Conservation (phyloP, 768 basidiomycete genomes). For the Hygrophorus pudorinus region DNA sequence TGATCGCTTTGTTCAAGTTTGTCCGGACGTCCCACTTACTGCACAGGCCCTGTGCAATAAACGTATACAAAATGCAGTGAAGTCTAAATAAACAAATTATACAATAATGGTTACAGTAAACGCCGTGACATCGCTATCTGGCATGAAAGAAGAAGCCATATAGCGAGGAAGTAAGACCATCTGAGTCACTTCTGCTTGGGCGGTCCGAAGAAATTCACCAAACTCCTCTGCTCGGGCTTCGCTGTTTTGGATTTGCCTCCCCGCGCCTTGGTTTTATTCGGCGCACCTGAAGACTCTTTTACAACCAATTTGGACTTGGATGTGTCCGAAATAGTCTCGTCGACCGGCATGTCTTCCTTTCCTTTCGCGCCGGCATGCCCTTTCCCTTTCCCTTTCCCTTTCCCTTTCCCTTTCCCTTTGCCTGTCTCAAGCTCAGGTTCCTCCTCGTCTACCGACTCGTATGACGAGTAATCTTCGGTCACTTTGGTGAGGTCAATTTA, state of each 20-base stretch:
- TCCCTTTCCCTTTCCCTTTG: conserved; percentile 16
- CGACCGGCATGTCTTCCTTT: neutral
- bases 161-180: neutral
- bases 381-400: conserved; percentile 11
- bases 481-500: conserved; percentile 27
- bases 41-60: too few relatives aligned
- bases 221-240: conserved; percentile 3
- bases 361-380: neutral
- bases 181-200: conserved; percentile 2
- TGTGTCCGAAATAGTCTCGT: neutral
- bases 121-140: too few relatives aligned
- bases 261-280: neutral
- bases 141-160: too few relatives aligned
- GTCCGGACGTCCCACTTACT: too few relatives aligned
- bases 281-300: neutral
- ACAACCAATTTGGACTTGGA: neutral
- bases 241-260: neutral
- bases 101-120: neutral
- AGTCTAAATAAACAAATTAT: too few relatives aligned
- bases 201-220: conserved; percentile 6
- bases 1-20: neutral
- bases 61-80: too few relatives aligned
- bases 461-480: conserved; percentile 71
- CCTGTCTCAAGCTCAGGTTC: conserved; percentile 23
- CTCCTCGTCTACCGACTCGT: conserved; percentile 66